Evolutionary conservation across 164 flowering plant species (phyloP).

Genomic region (Berberis vulgaris): DNA sequence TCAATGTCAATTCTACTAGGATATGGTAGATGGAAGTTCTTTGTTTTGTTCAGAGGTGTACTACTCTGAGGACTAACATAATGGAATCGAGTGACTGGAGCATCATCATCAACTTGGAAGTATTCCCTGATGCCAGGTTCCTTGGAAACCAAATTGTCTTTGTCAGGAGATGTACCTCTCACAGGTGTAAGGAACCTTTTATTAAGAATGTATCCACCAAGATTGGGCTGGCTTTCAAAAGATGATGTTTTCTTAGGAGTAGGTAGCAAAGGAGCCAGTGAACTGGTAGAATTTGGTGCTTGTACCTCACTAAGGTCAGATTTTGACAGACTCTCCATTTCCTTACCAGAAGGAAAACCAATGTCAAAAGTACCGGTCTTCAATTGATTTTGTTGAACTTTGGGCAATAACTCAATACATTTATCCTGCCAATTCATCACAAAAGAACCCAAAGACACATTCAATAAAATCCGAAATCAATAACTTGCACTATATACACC

Average conservation of each 20-base stretch:
- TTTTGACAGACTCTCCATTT: conserved; percentile 23
- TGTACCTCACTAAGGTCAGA: conserved; percentile 18
- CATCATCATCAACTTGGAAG: conserved; percentile 25
- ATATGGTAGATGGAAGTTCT: conserved; percentile 20
- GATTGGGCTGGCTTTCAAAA: conserved; percentile 24
- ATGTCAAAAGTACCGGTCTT: conserved; percentile 42
- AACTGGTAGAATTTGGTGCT: conserved; percentile 24
- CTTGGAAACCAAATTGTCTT: conserved; percentile 7
- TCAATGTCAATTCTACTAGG: conserved; percentile 14
- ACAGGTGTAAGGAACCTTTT: conserved; percentile 20
- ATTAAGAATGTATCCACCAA: conserved; percentile 23
- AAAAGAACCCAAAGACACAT: background rate
- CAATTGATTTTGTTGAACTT: conserved; percentile 50
- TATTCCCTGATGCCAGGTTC: conserved; percentile 14
- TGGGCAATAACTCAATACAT: conserved; percentile 71
- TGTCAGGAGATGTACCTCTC: conserved; percentile 9
- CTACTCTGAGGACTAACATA: conserved; percentile 19
- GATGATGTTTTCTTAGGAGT: conserved; percentile 25
- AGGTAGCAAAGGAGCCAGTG: conserved; percentile 19
- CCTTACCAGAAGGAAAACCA: conserved; percentile 16
- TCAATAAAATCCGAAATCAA: background rate
- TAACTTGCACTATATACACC: background rate
- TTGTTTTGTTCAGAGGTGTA: conserved; percentile 26
- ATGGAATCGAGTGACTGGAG: conserved; percentile 16
- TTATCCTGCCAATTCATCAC: conserved; percentile 37